A percentile compares a stretch with the other conserved stretches of the same genome.
Conservation (phyloP, 2,329 filamentous ascomycete species). For the Penicillium sp. region DNA sequence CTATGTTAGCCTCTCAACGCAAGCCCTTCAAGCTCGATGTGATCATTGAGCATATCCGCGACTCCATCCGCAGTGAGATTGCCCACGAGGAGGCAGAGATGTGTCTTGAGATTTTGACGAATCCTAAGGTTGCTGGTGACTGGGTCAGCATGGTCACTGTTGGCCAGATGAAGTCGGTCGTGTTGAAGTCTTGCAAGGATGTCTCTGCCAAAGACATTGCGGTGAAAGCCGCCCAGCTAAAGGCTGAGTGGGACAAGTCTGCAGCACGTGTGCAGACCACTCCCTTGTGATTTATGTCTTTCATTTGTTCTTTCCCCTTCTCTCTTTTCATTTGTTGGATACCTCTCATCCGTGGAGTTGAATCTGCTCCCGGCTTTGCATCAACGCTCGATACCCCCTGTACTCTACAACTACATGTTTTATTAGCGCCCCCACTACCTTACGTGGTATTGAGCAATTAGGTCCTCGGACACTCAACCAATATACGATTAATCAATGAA, state of each 20-base stretch:
- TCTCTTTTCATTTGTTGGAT: conserved; percentile 16
- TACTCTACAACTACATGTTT: conserved; percentile 17
- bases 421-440: conserved; percentile 11
- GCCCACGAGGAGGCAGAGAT: conserved; percentile 47
- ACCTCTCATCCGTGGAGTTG: conserved; percentile 24
- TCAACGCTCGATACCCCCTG: conserved; percentile 30
- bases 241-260: conserved; percentile 27
- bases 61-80: conserved; percentile 58
- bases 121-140: conserved; percentile 46
- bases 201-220: conserved; percentile 37
- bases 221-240: conserved; percentile 31
- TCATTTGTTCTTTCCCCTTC: conserved; percentile 8
- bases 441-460: conserved; percentile 18
- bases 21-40: conserved; percentile 64
- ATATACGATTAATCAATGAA: conserved; percentile 9
- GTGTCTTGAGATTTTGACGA: conserved; percentile 48
- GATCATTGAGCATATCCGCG: conserved; percentile 62
- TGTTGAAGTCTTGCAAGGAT: conserved; percentile 43
- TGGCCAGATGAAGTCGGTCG: conserved; percentile 45
- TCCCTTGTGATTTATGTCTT: conserved; percentile 8
- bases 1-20: conserved; percentile 43
- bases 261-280: conserved; percentile 11
- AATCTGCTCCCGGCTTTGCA: conserved; percentile 26
- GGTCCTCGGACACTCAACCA: conserved; percentile 16
- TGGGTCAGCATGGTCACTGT: conserved; percentile 51